Percentiles rank a stretch among this genome's conserved stretches.
Evolutionary conservation across 2,329 filamentous ascomycete genomes (phyloP).

Genomic region (Sphaerulina musiva): DNA sequence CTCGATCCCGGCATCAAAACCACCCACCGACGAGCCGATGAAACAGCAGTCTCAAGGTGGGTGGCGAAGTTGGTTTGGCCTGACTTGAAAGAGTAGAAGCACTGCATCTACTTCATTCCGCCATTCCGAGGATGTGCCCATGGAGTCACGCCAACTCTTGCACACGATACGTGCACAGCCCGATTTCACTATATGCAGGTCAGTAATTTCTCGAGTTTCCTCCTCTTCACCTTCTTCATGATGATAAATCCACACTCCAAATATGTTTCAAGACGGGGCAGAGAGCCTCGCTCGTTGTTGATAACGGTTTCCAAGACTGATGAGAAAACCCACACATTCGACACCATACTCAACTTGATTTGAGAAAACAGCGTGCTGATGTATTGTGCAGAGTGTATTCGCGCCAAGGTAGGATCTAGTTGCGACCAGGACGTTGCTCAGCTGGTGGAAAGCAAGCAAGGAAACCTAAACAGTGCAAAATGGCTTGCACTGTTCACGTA

Average conservation of each 20-base stretch:
- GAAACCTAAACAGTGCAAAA: background rate
- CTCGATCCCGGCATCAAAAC: background rate
- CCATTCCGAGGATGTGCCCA: no score
- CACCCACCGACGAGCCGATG: background rate
- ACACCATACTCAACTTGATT: background rate
- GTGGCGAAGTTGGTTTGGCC: slow-evolving; percentile 2
- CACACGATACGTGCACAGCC: background rate
- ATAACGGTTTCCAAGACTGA: slow-evolving; percentile 3
- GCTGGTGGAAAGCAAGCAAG: background rate
- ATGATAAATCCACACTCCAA: slow-evolving; percentile 27
- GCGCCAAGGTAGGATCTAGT: background rate
- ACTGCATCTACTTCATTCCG: background rate
- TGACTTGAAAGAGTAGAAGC: background rate
- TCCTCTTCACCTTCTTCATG: slow-evolving; percentile 10
- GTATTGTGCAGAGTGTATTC: background rate
- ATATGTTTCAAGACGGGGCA: slow-evolving; percentile 34
- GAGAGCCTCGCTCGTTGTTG: slow-evolving; percentile 22
- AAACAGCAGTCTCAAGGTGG: slow-evolving; percentile 2
- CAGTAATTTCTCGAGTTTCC: slow-evolving; percentile 1
- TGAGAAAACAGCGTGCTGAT: background rate
- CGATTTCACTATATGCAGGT: slow-evolving; percentile 5
- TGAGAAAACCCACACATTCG: background rate
- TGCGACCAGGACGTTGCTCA: background rate
- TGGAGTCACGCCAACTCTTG: no score
- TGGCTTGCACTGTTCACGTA: background rate